A percentile compares a stretch with the other conserved stretches of the same genome.
phyloP scores from a whole-genome alignment of 805 yeast species.

The Maudiozyma serrabonitensis region DNA sequence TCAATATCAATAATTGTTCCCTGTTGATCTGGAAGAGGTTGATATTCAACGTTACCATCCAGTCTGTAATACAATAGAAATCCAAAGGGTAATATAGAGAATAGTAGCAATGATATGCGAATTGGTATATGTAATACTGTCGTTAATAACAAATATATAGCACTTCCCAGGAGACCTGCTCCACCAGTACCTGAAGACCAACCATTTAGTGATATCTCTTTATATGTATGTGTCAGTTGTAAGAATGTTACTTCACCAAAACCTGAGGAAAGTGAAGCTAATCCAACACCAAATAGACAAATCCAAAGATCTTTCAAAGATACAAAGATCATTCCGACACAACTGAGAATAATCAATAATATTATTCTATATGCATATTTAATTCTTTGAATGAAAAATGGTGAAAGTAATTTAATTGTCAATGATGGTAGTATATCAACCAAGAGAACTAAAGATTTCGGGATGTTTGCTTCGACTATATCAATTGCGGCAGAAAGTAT shows the following conservation, averaged over 20 bases:
- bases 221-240: constrained; percentile 74
- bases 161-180: constrained; percentile 84
- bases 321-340: constrained; percentile 65
- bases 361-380: constrained; percentile 49
- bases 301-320: constrained; percentile 23
- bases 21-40: neutral
- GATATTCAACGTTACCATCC: neutral
- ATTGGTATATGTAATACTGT: constrained; percentile 54
- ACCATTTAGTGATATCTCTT: constrained; percentile 56
- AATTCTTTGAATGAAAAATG: constrained; percentile 63
- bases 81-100: constrained; percentile 47
- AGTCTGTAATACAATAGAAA: constrained; percentile 34
- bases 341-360: constrained; percentile 47
- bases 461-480: constrained; percentile 70
- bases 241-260: constrained; percentile 84
- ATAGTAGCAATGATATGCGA: constrained; percentile 44
- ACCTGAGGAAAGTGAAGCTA: constrained; percentile 82
- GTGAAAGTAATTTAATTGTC: constrained; percentile 58
- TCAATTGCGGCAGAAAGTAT: constrained; percentile 89
- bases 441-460: constrained; percentile 76
- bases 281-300: constrained; percentile 51
- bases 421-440: constrained; percentile 87
- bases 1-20: neutral
- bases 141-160: constrained; percentile 59
- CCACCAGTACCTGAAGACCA: constrained; percentile 96